Evolutionary conservation across 2,329 filamentous ascomycete genomes (phyloP), one percentile per base, ranked within the genome.

Genomic region (Monosporascus sp.): DNA sequence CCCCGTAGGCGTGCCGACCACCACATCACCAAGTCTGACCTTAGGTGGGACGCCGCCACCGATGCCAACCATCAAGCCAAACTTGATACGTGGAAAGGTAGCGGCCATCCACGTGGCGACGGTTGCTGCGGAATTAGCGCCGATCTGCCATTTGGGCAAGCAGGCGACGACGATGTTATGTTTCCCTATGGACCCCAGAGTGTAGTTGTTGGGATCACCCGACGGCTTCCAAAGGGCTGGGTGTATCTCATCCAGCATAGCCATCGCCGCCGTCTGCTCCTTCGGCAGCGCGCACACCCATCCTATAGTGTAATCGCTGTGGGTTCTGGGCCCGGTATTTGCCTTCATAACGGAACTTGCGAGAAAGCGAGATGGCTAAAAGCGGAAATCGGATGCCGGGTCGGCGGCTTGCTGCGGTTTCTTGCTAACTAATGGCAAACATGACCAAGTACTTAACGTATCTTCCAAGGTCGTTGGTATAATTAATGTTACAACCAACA

Each of bases 21-120:
- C 63, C 1, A 66, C 55, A 55, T 66, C 63, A 11, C 63, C 63
- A 1, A 67, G 55, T 20, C 58, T 52, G 26, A 64, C 50, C 43
- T 60, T 52, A 2, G 49, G 49, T 17, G 61, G 55, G 27, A 62
- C 47, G 22, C 62, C 65, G 22, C 64, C 61, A 14, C 70, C 73
- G 40, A 78, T 71, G 19, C 74, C 74, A 1, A 78, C 73, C 65
- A 78, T 68, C 1, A 78, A 61, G 2, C 67, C 68, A 38, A 76
- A 64, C 19, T 59, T 63, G 37, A 75, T 70, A n/a, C 51, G 55
- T 14, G 61, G 58, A 54, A 73, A 74, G 4, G 62, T 64, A 5
- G 55, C 48, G 17, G 52, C 50, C 61, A 73, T 68, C 19, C 65
- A 55, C 22, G 55, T 63, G 1, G 66, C 67, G 2, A 68, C 66